Conservation (phyloP, 176 grass and related monocot genomes). For the Juncus inflexus region DNA sequence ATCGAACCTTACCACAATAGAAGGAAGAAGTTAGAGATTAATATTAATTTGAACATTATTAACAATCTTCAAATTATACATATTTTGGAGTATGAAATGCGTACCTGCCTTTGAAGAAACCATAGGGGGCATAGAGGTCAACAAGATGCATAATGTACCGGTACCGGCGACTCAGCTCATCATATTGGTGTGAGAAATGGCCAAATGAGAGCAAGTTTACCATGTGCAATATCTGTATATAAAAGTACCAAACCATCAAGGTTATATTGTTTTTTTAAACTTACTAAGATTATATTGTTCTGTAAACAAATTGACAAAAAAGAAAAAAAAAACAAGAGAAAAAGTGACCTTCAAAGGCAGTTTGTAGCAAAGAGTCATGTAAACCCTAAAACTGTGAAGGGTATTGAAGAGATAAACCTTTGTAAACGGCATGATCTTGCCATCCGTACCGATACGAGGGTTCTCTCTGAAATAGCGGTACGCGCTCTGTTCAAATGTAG, state of each 20-base stretch:
- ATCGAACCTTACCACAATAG: constrained; percentile 30
- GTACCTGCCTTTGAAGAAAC: constrained; percentile 49
- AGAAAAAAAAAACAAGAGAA: neutral
- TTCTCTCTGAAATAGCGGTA: constrained; percentile 59
- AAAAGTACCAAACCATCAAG: neutral
- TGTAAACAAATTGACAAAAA: neutral
- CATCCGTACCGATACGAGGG: constrained; percentile 50
- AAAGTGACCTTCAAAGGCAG: constrained; percentile 48
- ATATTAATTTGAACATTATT: neutral
- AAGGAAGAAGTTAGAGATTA: neutral
- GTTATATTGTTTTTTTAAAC: neutral
- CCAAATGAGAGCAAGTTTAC: constrained; percentile 22
- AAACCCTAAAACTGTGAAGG: constrained; percentile 37
- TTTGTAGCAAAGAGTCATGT: constrained; percentile 67
- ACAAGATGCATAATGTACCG: constrained; percentile 53
- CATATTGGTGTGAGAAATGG: neutral
- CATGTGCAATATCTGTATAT: constrained; percentile 33
- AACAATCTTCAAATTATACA: too few species aligned
- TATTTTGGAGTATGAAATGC: too few species aligned
- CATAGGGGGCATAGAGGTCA: constrained; percentile 52
- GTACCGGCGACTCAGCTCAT: constrained; percentile 36
- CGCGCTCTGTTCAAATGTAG: constrained; percentile 41
- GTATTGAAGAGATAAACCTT: constrained; percentile 54
- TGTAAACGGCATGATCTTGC: constrained; percentile 42
- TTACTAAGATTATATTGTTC: neutral